Percentiles rank a stretch among this genome's conserved stretches.
Conservation (phyloP, 176 grass and related monocot species). For the Chloris gayana region DNA sequence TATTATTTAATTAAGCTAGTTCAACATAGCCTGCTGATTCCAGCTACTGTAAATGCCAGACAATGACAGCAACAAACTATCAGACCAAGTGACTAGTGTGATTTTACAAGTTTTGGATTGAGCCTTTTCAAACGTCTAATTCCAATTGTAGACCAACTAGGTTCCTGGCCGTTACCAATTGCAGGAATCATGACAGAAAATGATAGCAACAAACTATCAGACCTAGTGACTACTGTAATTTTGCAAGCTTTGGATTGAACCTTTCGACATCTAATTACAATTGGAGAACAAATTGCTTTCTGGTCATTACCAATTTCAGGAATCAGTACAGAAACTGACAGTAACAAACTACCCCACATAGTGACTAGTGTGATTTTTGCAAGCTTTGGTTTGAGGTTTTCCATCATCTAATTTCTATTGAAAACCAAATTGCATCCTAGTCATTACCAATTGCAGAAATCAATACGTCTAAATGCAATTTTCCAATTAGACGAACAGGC, state of each 20-base stretch:
- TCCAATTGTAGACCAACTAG: conserved; percentile 15
- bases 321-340: neutral
- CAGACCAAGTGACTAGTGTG: neutral
- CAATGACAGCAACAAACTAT: neutral
- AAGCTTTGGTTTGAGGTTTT: neutral
- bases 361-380: conserved; percentile 5
- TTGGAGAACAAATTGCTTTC: neutral
- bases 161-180: neutral
- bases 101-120: conserved; percentile 8
- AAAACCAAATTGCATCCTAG: conserved; percentile 15
- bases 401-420: conserved; percentile 9
- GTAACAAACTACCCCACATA: neutral
- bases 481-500: neutral
- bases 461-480: conserved; percentile 4
- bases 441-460: conserved; percentile 11
- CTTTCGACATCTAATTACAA: conserved; percentile 20
- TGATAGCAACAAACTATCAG: neutral
- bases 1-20: conserved; percentile 4
- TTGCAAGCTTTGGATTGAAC: neutral
- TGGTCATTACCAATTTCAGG: neutral
- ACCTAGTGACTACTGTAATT: neutral
- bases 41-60: conserved; percentile 11
- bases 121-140: conserved; percentile 4
- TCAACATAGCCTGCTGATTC: neutral
- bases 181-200: neutral